These are phyloP conservation scores for Penicillium expansum DNA, from an alignment of 2,329 filamentous ascomycete genomes.

Conservation along the genomic window DNA sequence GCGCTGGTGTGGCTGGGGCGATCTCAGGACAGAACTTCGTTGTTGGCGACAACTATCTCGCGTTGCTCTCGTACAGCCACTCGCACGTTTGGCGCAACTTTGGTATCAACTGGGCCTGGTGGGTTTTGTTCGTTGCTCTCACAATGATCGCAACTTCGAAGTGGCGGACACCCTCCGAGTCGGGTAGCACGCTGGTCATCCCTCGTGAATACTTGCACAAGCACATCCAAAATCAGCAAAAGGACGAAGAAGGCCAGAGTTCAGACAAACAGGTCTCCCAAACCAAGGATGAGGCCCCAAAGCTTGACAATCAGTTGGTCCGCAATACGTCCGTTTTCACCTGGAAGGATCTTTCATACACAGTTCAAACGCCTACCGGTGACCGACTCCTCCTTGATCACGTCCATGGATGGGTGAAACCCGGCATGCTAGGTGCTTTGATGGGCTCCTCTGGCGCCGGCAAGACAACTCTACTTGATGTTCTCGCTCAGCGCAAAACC, in stretches of 20 bases:
- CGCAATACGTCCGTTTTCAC: constrained; percentile 69
- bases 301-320: constrained; percentile 48
- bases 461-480: constrained; percentile 72
- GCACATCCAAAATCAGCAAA: constrained; percentile 26
- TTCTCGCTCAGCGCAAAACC: constrained; percentile 67
- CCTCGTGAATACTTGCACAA: constrained; percentile 58
- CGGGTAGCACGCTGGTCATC: constrained; percentile 57
- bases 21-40: constrained; percentile 49
- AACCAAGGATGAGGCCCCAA: constrained; percentile 19
- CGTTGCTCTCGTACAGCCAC: constrained; percentile 54
- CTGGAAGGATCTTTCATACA: constrained; percentile 71
- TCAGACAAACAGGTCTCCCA: constrained; percentile 26
- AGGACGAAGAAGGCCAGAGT: constrained; percentile 52
- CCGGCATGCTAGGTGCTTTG: constrained; percentile 71
- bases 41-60: constrained; percentile 59
- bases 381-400: constrained; percentile 60
- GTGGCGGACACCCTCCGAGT: constrained; percentile 56
- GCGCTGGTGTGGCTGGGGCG: constrained; percentile 58
- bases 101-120: constrained; percentile 63
- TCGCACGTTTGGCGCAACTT: constrained; percentile 59
- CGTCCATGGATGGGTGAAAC: constrained; percentile 73
- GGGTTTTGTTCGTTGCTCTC: constrained; percentile 57
- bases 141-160: constrained; percentile 58
- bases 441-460: constrained; percentile 78
- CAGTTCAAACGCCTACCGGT: constrained; percentile 59